Conservation (phyloP, 2,329 filamentous ascomycete genomes). For the Paramyrothecium sp. region DNA sequence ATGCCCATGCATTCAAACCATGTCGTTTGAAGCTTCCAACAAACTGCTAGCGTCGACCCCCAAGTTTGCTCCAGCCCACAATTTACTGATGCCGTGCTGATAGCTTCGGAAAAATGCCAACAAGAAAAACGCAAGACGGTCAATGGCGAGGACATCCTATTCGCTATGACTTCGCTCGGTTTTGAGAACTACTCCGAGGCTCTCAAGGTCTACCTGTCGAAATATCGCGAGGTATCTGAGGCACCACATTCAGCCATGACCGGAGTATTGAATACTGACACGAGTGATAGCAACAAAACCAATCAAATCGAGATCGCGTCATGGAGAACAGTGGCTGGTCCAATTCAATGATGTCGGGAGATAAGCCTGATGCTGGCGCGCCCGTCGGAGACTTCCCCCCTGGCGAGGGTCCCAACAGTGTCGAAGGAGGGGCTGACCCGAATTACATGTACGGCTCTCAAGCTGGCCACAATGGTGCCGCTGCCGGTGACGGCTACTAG, state of each 20-base stretch:
- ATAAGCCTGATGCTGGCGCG: conserved; percentile 27
- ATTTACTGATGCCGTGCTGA: conserved; percentile 16
- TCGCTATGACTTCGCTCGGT: conserved; percentile 97
- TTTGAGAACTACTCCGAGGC: conserved; percentile 99
- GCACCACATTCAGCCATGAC: not conserved
- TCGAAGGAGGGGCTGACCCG: conserved; percentile 38
- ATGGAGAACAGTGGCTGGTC: conserved; percentile 31
- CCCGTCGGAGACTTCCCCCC: conserved; percentile 38
- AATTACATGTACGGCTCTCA: conserved; percentile 56
- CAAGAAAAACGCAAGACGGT: conserved; percentile 99
- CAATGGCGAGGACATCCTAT: conserved; percentile 97
- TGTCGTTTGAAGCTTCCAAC: not conserved
- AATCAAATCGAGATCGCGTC: conserved; percentile 37
- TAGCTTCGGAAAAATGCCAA: conserved; percentile 98
- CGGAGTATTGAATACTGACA: conserved; percentile 5
- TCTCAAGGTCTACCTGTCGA: conserved; percentile 94
- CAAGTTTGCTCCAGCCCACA: conserved; percentile 9
- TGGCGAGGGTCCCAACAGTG: conserved; percentile 35
- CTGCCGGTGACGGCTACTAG: conserved; percentile 51
- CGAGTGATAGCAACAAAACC: conserved; percentile 36
- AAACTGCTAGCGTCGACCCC: not conserved
- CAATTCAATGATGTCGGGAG: conserved; percentile 26
- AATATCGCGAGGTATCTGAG: conserved; percentile 83
- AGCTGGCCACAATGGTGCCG: conserved; percentile 57
- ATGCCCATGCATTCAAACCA: conserved; percentile 10